Conservation (phyloP, 805 yeast genomes). For the Komagataella kurtzmanii region DNA sequence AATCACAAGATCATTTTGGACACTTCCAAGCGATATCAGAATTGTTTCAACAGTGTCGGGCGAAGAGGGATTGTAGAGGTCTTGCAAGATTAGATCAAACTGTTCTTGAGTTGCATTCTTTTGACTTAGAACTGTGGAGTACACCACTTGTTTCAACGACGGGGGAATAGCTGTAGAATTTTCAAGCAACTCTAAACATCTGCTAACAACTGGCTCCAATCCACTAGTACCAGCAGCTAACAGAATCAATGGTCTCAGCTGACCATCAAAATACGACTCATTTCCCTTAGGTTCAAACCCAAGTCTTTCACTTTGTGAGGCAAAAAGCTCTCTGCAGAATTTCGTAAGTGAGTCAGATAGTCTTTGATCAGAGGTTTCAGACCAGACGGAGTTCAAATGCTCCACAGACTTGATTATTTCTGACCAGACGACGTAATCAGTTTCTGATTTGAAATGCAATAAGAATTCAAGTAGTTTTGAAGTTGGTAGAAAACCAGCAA, state of each 20-base stretch:
- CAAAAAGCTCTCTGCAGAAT: slow-evolving; percentile 21
- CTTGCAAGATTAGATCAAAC: slow-evolving; percentile 27
- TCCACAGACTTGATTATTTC: slow-evolving; percentile 30
- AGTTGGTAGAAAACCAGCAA: slow-evolving; percentile 28
- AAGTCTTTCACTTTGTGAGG: slow-evolving; percentile 17
- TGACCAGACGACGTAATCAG: slow-evolving; percentile 38
- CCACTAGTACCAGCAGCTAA: slow-evolving; percentile 23
- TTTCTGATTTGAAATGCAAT: slow-evolving; percentile 18
- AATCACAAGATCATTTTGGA: slow-evolving; percentile 17
- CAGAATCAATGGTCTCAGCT: slow-evolving; percentile 26
- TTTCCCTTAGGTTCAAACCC: slow-evolving; percentile 7
- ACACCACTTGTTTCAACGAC: slow-evolving; percentile 24
- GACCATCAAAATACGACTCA: slow-evolving; percentile 16
- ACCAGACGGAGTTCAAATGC: slow-evolving; percentile 22
- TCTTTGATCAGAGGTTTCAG: slow-evolving; percentile 14
- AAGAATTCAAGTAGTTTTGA: slow-evolving; percentile 30
- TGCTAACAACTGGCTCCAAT: slow-evolving; percentile 20
- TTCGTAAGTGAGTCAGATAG: slow-evolving; percentile 13
- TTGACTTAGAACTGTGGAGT: slow-evolving; percentile 27
- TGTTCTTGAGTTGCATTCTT: slow-evolving; percentile 17
- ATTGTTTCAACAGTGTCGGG: slow-evolving; percentile 50
- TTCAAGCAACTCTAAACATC: not conserved
- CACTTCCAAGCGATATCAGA: slow-evolving; percentile 37
- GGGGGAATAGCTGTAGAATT: not conserved
- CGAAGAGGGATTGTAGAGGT: slow-evolving; percentile 34